Evolutionary conservation across 2,329 filamentous ascomycete genomes (phyloP).

Genomic region (Reticulascus tulasneorum): DNA sequence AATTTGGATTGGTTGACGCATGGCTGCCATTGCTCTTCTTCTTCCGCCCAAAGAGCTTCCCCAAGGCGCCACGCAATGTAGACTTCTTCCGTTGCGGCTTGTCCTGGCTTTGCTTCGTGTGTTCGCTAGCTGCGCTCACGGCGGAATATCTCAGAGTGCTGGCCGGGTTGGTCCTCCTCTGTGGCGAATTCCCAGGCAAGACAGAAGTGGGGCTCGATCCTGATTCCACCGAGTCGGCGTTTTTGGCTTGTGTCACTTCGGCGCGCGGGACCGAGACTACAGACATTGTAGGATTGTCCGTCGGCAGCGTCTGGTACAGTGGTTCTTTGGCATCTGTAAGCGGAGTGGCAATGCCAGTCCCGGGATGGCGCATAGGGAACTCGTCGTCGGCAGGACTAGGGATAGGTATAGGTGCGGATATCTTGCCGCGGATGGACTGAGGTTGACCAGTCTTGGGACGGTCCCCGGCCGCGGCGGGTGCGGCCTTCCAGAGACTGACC

Average conservation of each 20-base stretch:
- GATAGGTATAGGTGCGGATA: slow-evolving; percentile 59
- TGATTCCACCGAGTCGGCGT: slow-evolving; percentile 7
- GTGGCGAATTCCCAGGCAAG: slow-evolving; percentile 16
- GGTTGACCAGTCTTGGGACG: slow-evolving; percentile 30
- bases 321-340: slow-evolving; percentile 19
- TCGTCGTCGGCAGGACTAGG: slow-evolving; percentile 45
- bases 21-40: slow-evolving; percentile 43
- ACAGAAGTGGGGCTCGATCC: slow-evolving; percentile 10
- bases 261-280: slow-evolving; percentile 5
- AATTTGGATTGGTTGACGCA: slow-evolving; percentile 21
- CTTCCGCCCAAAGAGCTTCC: slow-evolving; percentile 55
- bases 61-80: slow-evolving; percentile 50
- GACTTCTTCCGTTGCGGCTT: slow-evolving; percentile 54
- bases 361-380: slow-evolving; percentile 46
- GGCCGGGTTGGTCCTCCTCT: slow-evolving; percentile 31
- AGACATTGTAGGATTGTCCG: slow-evolving; percentile 3
- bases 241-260: slow-evolving; percentile 6
- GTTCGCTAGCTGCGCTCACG: slow-evolving; percentile 37
- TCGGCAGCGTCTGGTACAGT: slow-evolving; percentile 10
- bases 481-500: slow-evolving; percentile 41
- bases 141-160: slow-evolving; percentile 44
- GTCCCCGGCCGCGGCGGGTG: slow-evolving; percentile 30
- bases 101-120: slow-evolving; percentile 25
- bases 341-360: slow-evolving; percentile 29
- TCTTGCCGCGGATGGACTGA: slow-evolving; percentile 55